Percentiles rank a stretch among this genome's conserved stretches.
Conservation (phyloP, 2,329 filamentous ascomycete species). For the Apiospora pterosperma region DNA sequence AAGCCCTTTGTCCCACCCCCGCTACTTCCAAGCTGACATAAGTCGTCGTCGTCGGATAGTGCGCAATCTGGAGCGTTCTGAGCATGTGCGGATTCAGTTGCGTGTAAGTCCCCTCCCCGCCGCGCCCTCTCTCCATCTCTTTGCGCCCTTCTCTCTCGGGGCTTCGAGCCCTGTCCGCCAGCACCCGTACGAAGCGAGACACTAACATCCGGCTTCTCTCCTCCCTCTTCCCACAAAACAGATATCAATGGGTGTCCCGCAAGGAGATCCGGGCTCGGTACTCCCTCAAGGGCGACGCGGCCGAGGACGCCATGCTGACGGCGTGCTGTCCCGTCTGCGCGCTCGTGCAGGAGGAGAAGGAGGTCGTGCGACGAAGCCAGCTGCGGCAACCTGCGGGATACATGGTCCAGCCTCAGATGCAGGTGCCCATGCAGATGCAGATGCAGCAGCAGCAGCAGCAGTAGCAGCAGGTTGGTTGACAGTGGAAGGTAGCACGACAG, state of each 20-base stretch:
- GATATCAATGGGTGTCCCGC: background rate
- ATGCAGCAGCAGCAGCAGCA: background rate
- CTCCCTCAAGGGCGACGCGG: background rate
- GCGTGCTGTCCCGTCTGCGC: background rate
- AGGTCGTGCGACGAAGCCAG: background rate
- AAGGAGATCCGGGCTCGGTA: background rate
- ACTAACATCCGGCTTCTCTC: too few species aligned
- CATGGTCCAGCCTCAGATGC: background rate
- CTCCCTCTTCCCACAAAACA: too few species aligned
- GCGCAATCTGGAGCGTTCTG: background rate
- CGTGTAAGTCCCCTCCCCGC: background rate
- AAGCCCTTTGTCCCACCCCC: background rate
- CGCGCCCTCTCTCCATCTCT: background rate
- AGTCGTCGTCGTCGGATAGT: background rate
- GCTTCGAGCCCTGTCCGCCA: too few species aligned
- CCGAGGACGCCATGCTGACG: background rate
- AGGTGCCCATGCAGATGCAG: background rate
- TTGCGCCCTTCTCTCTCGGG: background rate
- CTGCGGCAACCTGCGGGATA: background rate
- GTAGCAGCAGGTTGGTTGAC: background rate
- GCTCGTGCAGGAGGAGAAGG: background rate
- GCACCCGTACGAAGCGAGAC: too few species aligned
- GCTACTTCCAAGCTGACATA: background rate
- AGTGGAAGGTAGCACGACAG: background rate
- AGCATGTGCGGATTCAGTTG: background rate